Base-by-base conservation (phyloP, 2,329 filamentous ascomycete species). In the Talaromyces sp. region DNA sequence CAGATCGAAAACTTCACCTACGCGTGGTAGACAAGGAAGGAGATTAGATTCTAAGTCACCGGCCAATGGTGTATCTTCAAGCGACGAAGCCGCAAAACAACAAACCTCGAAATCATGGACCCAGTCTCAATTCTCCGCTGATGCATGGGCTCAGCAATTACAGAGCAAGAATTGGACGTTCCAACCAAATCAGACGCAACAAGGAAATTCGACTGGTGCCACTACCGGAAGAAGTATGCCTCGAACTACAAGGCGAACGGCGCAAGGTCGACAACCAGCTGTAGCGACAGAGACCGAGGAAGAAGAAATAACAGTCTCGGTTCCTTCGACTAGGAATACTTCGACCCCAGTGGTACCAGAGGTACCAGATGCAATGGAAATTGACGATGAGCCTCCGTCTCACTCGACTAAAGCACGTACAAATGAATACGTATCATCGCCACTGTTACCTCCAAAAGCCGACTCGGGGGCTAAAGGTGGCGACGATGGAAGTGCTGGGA, bases 281-380 rank as follows among this genome's bases (percentile, higher is more conserved):
- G 70, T 75, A 33, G 64, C 72, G 11, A 70, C 73, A 5, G 74
- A 76, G 60, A 72, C 69, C 2, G 73, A 75, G 28, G 75, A 77
- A 60, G 68, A 67, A 6, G 63, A 65, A 25, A 63, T 67, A 5
- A 75, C 70, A 9, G 53, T 70, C 25, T 61, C 67, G 37, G 64
- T 64, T 5, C 58, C 63, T 22, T 60, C 56, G 22, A 41, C 43
- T n/a, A 61, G 58, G 36, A 62, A 61, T 33, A 59, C 59, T 7
- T 61, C 67, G 8, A 57, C 64, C 11, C 60, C 56, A 28, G 35
- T 59, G 3, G n/a, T n/a, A n/a, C n/a, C n/a, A n/a, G n/a, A n/a
- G n/a, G n/a, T n/a, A n/a, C 68, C 56, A 4, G 76, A 78, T 60
- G 73, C 72, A 9, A 79, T 79, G 77, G 77, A 80, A 61, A 68